These are phyloP conservation scores for Cyclotella atomus DNA, from an alignment of 108 stramenopile genomes.

Conservation along the genomic window DNA sequence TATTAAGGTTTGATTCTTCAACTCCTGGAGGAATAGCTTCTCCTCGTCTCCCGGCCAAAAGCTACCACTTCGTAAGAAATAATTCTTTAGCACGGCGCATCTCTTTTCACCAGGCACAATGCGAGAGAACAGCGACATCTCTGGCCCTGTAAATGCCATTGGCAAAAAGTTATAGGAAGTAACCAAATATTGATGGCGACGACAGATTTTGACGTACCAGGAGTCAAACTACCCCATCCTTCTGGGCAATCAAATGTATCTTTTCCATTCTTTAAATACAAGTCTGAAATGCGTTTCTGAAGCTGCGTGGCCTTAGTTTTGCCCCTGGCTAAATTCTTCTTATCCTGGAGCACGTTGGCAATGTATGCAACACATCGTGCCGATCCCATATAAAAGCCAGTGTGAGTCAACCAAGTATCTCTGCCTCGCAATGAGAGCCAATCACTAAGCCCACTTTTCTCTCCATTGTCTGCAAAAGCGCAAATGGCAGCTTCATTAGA, in stretches of 20 bases:
- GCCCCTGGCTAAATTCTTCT: neutral
- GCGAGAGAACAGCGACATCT: slow-evolving; percentile 34
- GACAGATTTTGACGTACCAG: too few relatives aligned
- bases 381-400: slow-evolving; percentile 41
- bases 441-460: slow-evolving; percentile 48
- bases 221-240: slow-evolving; percentile 4
- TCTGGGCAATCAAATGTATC: slow-evolving; percentile 32
- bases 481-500: too few relatives aligned
- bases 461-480: neutral
- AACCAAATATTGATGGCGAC: too few relatives aligned
- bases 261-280: slow-evolving; percentile 39
- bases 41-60: slow-evolving; percentile 10
- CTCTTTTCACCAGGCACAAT: slow-evolving; percentile 44
- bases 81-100: slow-evolving; percentile 38
- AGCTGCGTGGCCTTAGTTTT: slow-evolving; percentile 3
- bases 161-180: too few relatives aligned
- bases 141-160: too few relatives aligned
- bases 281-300: slow-evolving; percentile 13
- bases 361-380: slow-evolving; percentile 35
- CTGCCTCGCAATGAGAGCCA: slow-evolving; percentile 43
- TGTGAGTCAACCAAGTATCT: slow-evolving; percentile 42
- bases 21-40: neutral
- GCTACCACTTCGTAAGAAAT: slow-evolving; percentile 14
- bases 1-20: slow-evolving; percentile 3
- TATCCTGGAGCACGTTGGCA: slow-evolving; percentile 13